These are phyloP conservation scores for Lanmaoa pseudosensibilis DNA, from an alignment of 768 basidiomycete genomes.

Conservation along the genomic window DNA sequence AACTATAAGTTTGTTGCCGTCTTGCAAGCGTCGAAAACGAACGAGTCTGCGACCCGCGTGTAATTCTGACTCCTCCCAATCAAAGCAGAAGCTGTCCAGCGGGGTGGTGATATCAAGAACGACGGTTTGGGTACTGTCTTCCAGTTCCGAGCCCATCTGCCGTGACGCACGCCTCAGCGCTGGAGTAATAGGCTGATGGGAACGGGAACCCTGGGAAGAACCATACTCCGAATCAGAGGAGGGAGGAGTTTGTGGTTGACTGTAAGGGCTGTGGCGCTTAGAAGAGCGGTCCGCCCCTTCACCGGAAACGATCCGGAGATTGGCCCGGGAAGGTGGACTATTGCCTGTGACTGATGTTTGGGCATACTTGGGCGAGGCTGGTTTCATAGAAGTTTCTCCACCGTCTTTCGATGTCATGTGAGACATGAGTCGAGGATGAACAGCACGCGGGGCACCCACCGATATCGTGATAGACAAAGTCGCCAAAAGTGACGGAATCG, in stretches of 20 bases:
- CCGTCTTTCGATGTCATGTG: slow-evolving; percentile 6
- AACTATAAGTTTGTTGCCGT: slow-evolving; percentile 73
- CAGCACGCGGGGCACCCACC: slow-evolving; percentile 30
- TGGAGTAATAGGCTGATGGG: slow-evolving; percentile 7
- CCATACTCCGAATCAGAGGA: slow-evolving; percentile 42
- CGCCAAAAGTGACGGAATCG: slow-evolving; percentile 69
- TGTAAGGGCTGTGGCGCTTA: slow-evolving; percentile 42
- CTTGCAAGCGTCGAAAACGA: slow-evolving; percentile 76
- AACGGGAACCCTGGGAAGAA: slow-evolving; percentile 26
- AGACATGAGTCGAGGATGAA: neutral
- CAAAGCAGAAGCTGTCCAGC: slow-evolving; percentile 52
- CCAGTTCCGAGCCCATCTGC: slow-evolving; percentile 29
- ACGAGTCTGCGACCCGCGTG: slow-evolving; percentile 77
- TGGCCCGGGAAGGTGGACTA: slow-evolving; percentile 16
- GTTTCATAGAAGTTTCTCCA: neutral
- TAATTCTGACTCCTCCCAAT: slow-evolving; percentile 68
- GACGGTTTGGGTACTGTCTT: slow-evolving; percentile 52
- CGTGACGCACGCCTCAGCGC: slow-evolving; percentile 27
- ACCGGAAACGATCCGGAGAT: slow-evolving; percentile 32
- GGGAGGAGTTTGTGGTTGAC: slow-evolving; percentile 41
- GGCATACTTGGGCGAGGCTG: neutral
- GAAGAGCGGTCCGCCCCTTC: slow-evolving; percentile 24
- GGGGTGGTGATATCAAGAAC: slow-evolving; percentile 62
- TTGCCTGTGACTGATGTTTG: neutral
- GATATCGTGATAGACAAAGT: slow-evolving; percentile 62